These are phyloP conservation scores for Testicularia cyperi DNA, from an alignment of 1,284 basidiomycete species.

Conservation along the genomic window DNA sequence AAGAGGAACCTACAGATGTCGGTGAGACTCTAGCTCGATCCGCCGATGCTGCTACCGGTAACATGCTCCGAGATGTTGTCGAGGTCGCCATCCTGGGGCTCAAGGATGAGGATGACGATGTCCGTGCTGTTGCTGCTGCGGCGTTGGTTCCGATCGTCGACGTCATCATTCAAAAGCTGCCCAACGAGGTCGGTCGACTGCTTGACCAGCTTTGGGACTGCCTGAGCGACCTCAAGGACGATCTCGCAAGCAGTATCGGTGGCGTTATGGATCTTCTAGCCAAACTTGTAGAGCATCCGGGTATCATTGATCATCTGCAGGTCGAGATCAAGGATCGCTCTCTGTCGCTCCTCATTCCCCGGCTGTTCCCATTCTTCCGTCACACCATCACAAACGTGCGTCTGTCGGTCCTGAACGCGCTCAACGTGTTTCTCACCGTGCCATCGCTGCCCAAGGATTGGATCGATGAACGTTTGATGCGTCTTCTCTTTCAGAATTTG, in stretches of 20 bases:
- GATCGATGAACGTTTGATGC: constrained; percentile 76
- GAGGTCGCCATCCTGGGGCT: constrained; percentile 66
- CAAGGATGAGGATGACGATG: constrained; percentile 90
- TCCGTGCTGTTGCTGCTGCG: constrained; percentile 90
- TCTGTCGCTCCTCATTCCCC: constrained; percentile 77
- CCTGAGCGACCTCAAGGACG: constrained; percentile 89
- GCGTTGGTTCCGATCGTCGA: constrained; percentile 83
- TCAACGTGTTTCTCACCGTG: constrained; percentile 81
- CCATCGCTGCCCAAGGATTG: constrained; percentile 76
- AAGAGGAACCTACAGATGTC: too few relatives aligned
- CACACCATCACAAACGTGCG: constrained; percentile 95
- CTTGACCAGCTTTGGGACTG: constrained; percentile 88
- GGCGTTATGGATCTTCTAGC: constrained; percentile 85
- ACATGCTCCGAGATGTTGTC: constrained; percentile 45
- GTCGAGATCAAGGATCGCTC: constrained; percentile 24
- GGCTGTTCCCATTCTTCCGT: constrained; percentile 92
- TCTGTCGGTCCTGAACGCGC: constrained; percentile 84
- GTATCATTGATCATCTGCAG: constrained; percentile 73
- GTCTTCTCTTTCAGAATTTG: constrained; percentile 90
- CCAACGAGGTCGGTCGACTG: constrained; percentile 64
- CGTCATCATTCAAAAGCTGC: constrained; percentile 75
- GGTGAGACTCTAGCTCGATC: constrained; percentile 1
- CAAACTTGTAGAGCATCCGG: constrained; percentile 60
- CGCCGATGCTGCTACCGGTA: constrained; percentile 8
- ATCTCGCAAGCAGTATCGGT: constrained; percentile 92